These are phyloP conservation scores for Aspergillus piperis DNA, from an alignment of 2,329 filamentous ascomycete species.

Conservation along the genomic window DNA sequence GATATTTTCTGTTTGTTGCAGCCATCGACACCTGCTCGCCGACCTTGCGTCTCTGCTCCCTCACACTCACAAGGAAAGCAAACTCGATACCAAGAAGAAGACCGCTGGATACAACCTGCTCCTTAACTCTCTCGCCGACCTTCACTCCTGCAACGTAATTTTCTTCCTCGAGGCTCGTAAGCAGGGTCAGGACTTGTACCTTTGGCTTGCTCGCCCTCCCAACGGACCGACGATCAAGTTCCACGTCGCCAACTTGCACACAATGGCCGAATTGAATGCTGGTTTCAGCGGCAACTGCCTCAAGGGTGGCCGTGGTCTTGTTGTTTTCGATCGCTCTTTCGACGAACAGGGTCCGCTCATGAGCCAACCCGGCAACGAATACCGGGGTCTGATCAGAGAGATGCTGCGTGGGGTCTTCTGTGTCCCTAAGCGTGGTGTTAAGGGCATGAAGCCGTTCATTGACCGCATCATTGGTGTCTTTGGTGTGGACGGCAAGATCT, in stretches of 20 bases:
- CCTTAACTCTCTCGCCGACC: constrained; percentile 73
- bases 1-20: constrained; percentile 38
- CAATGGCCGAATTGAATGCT: constrained; percentile 86
- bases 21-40: constrained; percentile 89
- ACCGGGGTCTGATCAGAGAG: constrained; percentile 67
- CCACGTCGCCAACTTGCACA: constrained; percentile 67
- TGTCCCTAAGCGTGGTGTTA: constrained; percentile 76
- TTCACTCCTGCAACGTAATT: constrained; percentile 93
- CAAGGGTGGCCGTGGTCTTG: constrained; percentile 85
- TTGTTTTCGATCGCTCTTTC: constrained; percentile 89
- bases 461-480: constrained; percentile 95
- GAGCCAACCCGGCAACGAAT: constrained; percentile 55
- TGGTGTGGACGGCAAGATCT: constrained; percentile 88
- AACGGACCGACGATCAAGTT: constrained; percentile 72
- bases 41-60: constrained; percentile 87
- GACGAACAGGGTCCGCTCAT: constrained; percentile 74
- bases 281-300: constrained; percentile 91
- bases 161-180: constrained; percentile 96
- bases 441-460: constrained; percentile 92
- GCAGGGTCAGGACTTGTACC: constrained; percentile 82
- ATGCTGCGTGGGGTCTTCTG: constrained; percentile 88
- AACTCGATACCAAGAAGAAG: constrained; percentile 91
- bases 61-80: constrained; percentile 90
- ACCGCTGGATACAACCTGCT: constrained; percentile 62
- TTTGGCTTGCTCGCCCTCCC: constrained; percentile 89